phyloP scores from a whole-genome alignment of 306 rosid genomes.

The Ormosia emarginata region DNA sequence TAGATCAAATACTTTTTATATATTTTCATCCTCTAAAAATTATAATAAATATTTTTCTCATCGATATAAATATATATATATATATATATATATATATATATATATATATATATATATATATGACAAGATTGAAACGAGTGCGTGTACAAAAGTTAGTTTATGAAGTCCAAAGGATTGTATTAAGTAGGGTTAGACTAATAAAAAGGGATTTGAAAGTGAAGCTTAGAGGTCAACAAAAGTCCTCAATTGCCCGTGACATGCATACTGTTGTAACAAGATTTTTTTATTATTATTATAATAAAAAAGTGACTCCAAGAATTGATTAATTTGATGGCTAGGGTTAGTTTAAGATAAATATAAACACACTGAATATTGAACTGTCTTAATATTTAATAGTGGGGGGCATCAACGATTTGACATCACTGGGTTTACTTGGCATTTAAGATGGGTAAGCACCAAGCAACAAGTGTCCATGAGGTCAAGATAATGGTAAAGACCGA shows the following conservation, averaged over 20 bases:
- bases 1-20: too few species aligned
- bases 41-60: too few species aligned
- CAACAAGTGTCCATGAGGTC: background rate
- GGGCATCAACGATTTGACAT: background rate
- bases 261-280: background rate
- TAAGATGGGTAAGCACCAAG: conserved; percentile 11
- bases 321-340: background rate
- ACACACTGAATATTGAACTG: background rate
- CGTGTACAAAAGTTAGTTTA: background rate
- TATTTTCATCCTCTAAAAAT: too few species aligned
- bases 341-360: background rate
- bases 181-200: background rate
- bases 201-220: background rate
- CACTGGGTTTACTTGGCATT: background rate
- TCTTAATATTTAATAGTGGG: too few species aligned
- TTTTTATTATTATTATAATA: background rate
- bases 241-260: background rate
- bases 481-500: too few species aligned
- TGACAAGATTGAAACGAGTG: background rate
- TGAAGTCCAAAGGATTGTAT: background rate
- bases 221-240: background rate
- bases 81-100: too few species aligned
- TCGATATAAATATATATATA: too few species aligned
- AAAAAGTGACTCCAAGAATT: background rate
- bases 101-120: too few species aligned